Evolutionary conservation across 805 yeast genomes (phyloP), one percentile per base, ranked within the genome.

Genomic region (Saccharomycopsis fibuligera): DNA sequence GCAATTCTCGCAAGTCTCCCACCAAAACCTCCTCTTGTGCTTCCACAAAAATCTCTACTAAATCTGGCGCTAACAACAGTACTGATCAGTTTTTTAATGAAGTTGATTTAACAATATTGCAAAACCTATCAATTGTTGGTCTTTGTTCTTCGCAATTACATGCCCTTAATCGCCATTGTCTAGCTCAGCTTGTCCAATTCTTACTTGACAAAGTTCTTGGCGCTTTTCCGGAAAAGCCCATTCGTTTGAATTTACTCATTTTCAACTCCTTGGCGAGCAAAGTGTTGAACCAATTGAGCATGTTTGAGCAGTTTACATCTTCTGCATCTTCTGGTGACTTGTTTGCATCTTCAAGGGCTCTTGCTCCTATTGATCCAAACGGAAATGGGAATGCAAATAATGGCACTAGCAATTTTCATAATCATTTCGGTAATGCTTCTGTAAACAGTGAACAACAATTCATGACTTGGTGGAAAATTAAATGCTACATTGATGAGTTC

Each of bases 401-500:
- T 33, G 9, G 37, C 37, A 5, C 17, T 16, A 9, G 19, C 14
- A 5, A 16, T 12, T 33, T 33, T 12, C 17, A 8, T 16, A 9
- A 9, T 17, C 9, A n/a, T n/a, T n/a, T n/a, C 14, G 37, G 17
- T 17, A 27, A 27, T 8, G 12, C 31, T 12, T 8, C 12, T 27
- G 31, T 8, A 27, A 8, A 8, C 31, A 27, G 12, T 27, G 10
- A 12, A 8, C 31, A 27, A 27, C 31, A 27, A 8, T 40, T 47
- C 30, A 19, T 25, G 29, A 37, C 17, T 27, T 47, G 45, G 27
- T 41, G 50, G 50, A 33, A 22, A 25, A 14, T 47, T 9, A 40
- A 38, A 35, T 30, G 47, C 5, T 47, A 24, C 31, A 42, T 42
- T 22, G 46, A 45, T 25, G 43, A 39, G 27, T 45, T 49, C 23